Base-by-base conservation (phyloP, 1,284 basidiomycete genomes). In the Salmacisia buchloeana region DNA sequence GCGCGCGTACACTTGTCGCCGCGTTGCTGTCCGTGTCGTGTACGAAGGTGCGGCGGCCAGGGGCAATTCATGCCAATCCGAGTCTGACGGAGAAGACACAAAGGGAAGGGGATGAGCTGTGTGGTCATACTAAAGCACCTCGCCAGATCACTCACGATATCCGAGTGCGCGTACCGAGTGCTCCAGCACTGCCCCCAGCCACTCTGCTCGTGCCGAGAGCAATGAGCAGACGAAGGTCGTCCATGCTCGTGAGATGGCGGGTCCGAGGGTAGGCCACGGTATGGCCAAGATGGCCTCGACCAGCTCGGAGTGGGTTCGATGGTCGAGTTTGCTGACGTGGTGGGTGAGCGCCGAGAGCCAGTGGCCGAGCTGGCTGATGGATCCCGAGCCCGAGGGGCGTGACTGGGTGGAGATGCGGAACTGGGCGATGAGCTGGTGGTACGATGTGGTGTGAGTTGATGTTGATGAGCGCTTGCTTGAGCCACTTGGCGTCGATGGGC, bases 181-280 rank as follows among this genome's bases (percentile, higher is more conserved):
- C 61, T 84, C 84, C 10, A 97, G 85, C 9, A 97, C 88, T 65
- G 89, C 84, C 36, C 87, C 88, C 34, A 96, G 85, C 83, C 96
- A 98, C 81, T 94, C 92, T 65, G 92, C 90, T 67, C 91, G 84
- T n/a, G 94, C 92, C 70, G 89, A 92, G 69, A 97, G 87, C 39
- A 99, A 86, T 82, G 94, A 91, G 49, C 91, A 91, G 52, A 93
- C 86, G 77, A 97, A 97, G 38, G 72, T 68, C 63, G 74, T 72
- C 76, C 76, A 79, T 52, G 72, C 69, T 29, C 89, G 86, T 23
- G 84, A 82, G 56, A 83, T 83, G 49, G 85, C 86, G 71, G 94
- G 91, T 25, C 71, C 69, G 81, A 92, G 86, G 5, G 88, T 89
- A 5, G 90, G 89, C 96, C 96, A 99, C 5, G 93, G 92, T 72